Evolutionary conservation across 176 grass and related monocot species (phyloP).

Genomic region (Bonia amplexicaulis): DNA sequence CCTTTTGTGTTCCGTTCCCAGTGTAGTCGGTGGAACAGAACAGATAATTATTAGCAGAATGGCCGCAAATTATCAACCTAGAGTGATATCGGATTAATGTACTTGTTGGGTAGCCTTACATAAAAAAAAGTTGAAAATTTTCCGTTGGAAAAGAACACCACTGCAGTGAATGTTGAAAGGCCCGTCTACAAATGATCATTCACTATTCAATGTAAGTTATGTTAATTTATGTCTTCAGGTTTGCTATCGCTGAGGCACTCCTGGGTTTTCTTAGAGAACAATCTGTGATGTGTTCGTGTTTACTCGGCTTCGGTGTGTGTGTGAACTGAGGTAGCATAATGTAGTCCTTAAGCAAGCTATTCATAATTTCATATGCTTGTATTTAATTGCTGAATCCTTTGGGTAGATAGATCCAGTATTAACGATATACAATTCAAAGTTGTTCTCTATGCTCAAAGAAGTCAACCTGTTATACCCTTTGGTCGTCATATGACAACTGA

Average conservation of each 20-base stretch:
- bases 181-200: background rate
- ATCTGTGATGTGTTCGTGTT: background rate
- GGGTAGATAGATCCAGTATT: background rate
- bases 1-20: constrained; percentile 15
- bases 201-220: background rate
- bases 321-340: background rate
- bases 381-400: background rate
- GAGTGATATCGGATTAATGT: constrained; percentile 34
- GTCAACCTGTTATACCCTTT: background rate
- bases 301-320: background rate
- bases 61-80: background rate
- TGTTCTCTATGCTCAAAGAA: background rate
- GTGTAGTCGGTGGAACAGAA: constrained; percentile 14
- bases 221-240: background rate
- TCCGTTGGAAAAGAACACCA: constrained; percentile 18
- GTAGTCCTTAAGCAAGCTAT: background rate
- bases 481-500: background rate
- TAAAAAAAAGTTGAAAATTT: background rate
- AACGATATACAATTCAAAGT: background rate
- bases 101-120: background rate
- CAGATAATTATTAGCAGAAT: constrained; percentile 5
- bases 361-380: background rate
- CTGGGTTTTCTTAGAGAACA: background rate
- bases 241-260: background rate
- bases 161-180: background rate